Evolutionary conservation across 2,329 filamentous ascomycete species (phyloP), one percentile per base, ranked within the genome.

Genomic region (Aureobasidium zeae): DNA sequence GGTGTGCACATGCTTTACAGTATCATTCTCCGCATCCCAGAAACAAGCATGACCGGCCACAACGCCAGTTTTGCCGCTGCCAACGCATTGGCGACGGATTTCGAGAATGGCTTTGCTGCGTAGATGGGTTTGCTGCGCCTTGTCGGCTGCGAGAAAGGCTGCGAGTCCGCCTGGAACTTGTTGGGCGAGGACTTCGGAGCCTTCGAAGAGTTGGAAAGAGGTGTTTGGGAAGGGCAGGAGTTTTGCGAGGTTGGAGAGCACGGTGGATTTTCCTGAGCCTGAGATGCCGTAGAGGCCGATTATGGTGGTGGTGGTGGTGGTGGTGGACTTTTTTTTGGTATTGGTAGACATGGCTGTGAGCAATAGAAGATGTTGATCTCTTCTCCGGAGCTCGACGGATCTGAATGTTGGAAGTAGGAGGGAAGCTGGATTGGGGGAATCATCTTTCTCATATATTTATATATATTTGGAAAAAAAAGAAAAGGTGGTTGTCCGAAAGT

Each of bases 11-110:
- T 17, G 20, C 11, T 34, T 12, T 5, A 48, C 12, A 1, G 54
- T 13, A 22, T 54, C 46, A 0, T 64, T 52, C 1, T 54, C 54
- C 19, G 70, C 63, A 0, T 48, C 3, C 71, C 72, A 77, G 49
- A 79, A 72, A 61, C 71, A 72, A 53, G 64, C 71, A 53, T 81
- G 73, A 0, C 74, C 74, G 4, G 71, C 58, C 3, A 81, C 70
- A 2, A 81, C 51, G 1, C 57, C 75, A 4, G 57, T 48, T 46
- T 57, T 60, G 1, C 59, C 53, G 8, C 35, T 63, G 0, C 51
- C 10, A 2, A 44, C 32, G 43, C 68, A 72, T 6, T 66, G 49
- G 1, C 63, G 33, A 16, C 48, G 26, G 35, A 79, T 71, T 0
- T 11, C 50, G 1, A 62, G 37, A 38, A 79, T 76, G 3, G 73